phyloP scores from a whole-genome alignment of 805 yeast genomes.

The Candida sithepensis region DNA sequence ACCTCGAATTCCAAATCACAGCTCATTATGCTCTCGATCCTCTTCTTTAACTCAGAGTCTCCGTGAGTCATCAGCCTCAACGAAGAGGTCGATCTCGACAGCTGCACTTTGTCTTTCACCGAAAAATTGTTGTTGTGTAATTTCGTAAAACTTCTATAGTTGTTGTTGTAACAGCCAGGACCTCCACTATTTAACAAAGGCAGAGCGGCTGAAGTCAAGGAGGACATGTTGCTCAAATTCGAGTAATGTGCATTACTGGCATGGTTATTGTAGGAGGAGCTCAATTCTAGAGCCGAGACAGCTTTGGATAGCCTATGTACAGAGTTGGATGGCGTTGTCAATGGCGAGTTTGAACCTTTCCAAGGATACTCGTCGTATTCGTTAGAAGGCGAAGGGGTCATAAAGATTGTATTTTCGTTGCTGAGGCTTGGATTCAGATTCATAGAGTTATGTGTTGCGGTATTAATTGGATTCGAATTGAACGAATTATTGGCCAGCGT shows the following conservation, averaged over 20 bases:
- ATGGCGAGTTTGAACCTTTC: constrained; percentile 12
- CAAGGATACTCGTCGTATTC: constrained; percentile 30
- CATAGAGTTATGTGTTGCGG: background rate
- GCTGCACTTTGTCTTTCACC: constrained; percentile 7
- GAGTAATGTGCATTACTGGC: background rate
- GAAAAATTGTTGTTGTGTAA: background rate
- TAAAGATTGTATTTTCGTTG: constrained; percentile 1
- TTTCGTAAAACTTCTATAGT: background rate
- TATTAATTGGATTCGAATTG: background rate
- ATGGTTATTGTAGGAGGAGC: background rate
- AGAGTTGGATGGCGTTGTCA: constrained; percentile 9
- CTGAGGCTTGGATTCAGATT: background rate
- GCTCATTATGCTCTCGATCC: constrained; percentile 15
- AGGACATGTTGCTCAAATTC: background rate
- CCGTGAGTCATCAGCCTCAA: constrained; percentile 1
- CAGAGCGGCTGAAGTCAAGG: background rate
- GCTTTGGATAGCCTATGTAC: constrained; percentile 7
- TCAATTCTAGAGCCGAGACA: constrained; percentile 5
- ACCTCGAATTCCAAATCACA: constrained; percentile 4
- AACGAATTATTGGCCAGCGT: background rate
- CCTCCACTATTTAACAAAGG: too few species aligned
- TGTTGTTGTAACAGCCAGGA: background rate
- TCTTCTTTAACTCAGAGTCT: constrained; percentile 7
- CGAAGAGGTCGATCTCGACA: constrained; percentile 12
- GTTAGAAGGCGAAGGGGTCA: constrained; percentile 25